Base-by-base conservation (phyloP, 2,329 filamentous ascomycete species). In the Diaporthe destruens region DNA sequence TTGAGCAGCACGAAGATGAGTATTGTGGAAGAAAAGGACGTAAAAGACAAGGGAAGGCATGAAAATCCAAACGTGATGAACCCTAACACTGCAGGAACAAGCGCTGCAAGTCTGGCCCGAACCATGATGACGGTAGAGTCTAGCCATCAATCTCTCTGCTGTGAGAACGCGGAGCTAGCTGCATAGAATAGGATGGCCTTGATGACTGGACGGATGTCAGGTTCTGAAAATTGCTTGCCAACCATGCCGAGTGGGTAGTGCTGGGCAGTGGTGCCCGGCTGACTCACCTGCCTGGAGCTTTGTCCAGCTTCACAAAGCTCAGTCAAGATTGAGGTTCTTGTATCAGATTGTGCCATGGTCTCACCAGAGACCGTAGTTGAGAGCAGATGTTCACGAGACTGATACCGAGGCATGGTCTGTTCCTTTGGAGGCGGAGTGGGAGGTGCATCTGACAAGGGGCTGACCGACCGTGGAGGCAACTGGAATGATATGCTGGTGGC, bases 261-360 rank as follows among this genome's bases (percentile, higher is more conserved):
- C 18, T 49, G 59, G 9, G 18, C 18, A 4, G 20, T 3, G 34
- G n/a, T 9, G 16, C 20, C 42, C 12, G 9, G 42, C 7, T 65
- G 42, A 6, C 14, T 2, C 1, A 8, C 29, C 3, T 47, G 47
- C 3, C 25, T 53, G 5, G 47, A 39, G 2, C 23, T 29, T 32
- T 36, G 47, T 7, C 54, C 68, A 9, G 68, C 68, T 14, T 70
- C 55, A 34, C 68, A 70, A 6, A 61, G 44, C 23, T 47, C 49
- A 8, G 68, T 70, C 44, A 70, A 16, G 23, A 70, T 70, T 20
- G 55, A 61, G 6, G 55, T 18, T 32, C 57, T 57, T 3, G 55
- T 51, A 12, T 57, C 49, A 8, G 55, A 61, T 8, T 51, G 44
- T 5, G 16, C n/a, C 25, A 70, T 23, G 32, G 55, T 32, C 5